These are phyloP conservation scores for Mycogone perniciosa DNA, from an alignment of 2,329 filamentous ascomycete species.

Conservation along the genomic window DNA sequence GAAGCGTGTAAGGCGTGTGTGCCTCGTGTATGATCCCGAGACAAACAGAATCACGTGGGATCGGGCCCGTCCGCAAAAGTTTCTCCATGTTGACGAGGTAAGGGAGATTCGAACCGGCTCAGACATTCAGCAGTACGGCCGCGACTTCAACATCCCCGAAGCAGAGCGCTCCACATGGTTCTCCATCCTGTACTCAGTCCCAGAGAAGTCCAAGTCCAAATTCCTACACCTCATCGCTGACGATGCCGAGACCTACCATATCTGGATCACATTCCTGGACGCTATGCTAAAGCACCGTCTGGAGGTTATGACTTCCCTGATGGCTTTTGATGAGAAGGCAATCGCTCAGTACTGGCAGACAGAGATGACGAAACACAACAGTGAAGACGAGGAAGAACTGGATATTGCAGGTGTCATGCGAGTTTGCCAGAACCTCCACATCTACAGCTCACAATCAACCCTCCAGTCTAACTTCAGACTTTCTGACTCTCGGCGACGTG, in stretches of 20 bases:
- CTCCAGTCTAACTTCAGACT: slow-evolving; percentile 67
- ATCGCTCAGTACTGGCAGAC: slow-evolving; percentile 79
- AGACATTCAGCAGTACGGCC: slow-evolving; percentile 82
- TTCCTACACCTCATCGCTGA: slow-evolving; percentile 82
- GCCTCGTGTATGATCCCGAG: slow-evolving; percentile 69
- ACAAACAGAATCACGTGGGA: slow-evolving; percentile 88
- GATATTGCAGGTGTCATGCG: slow-evolving; percentile 73
- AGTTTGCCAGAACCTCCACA: slow-evolving; percentile 83
- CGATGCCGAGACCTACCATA: slow-evolving; percentile 60
- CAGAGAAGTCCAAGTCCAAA: slow-evolving; percentile 75
- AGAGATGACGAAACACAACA: slow-evolving; percentile 66
- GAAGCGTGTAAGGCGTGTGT: slow-evolving; percentile 63
- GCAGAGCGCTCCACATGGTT: slow-evolving; percentile 71
- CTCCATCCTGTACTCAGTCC: slow-evolving; percentile 79
- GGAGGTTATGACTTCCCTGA: slow-evolving; percentile 82
- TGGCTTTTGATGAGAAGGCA: slow-evolving; percentile 76
- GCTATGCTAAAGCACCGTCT: slow-evolving; percentile 80
- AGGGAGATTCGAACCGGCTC: slow-evolving; percentile 78
- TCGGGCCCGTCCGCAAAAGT: slow-evolving; percentile 68
- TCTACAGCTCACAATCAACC: slow-evolving; percentile 74
- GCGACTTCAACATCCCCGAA: slow-evolving; percentile 69
- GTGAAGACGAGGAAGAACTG: slow-evolving; percentile 60
- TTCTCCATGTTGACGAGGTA: slow-evolving; percentile 92
- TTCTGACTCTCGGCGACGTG: slow-evolving; percentile 59
- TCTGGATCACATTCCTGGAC: slow-evolving; percentile 81